A percentile compares a stretch with the other conserved stretches of the same genome.
Evolutionary conservation across 768 basidiomycete genomes (phyloP).

Genomic region (Sporobolomyces pararoseus): DNA sequence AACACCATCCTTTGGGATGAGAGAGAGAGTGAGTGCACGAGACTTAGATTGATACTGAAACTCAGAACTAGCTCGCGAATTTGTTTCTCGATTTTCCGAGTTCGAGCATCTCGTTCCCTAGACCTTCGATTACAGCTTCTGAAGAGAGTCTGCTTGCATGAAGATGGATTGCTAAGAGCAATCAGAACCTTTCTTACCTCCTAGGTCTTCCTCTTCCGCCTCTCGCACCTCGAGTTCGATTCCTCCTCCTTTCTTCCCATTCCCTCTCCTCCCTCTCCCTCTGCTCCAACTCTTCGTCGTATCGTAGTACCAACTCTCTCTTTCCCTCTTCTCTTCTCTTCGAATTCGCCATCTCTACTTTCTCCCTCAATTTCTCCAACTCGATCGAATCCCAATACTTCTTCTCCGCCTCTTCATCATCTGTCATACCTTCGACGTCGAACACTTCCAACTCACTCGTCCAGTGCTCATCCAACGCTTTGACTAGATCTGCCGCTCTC

Average conservation of each 20-base stretch:
- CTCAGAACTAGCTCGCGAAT: too few relatives aligned
- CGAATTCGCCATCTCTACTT: background rate
- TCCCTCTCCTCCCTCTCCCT: background rate
- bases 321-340: background rate
- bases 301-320: background rate
- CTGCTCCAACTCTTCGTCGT: background rate
- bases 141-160: too few relatives aligned
- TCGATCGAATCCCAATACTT: background rate
- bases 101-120: too few relatives aligned
- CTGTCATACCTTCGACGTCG: constrained; percentile 2
- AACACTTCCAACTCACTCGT: background rate
- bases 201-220: too few relatives aligned
- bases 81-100: too few relatives aligned
- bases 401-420: background rate
- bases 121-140: too few relatives aligned
- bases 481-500: background rate
- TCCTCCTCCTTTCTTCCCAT: constrained; percentile 2
- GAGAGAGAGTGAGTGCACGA: constrained; percentile 49
- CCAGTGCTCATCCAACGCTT: background rate
- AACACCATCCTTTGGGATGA: constrained; percentile 57
- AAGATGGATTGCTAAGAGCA: too few relatives aligned
- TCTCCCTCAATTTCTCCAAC: background rate
- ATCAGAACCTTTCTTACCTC: too few relatives aligned
- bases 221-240: background rate
- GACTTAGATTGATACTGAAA: too few relatives aligned